These are phyloP conservation scores for Neurospora sp. DNA, from an alignment of 495 filamentous ascomycete species.

Conservation along the genomic window DNA sequence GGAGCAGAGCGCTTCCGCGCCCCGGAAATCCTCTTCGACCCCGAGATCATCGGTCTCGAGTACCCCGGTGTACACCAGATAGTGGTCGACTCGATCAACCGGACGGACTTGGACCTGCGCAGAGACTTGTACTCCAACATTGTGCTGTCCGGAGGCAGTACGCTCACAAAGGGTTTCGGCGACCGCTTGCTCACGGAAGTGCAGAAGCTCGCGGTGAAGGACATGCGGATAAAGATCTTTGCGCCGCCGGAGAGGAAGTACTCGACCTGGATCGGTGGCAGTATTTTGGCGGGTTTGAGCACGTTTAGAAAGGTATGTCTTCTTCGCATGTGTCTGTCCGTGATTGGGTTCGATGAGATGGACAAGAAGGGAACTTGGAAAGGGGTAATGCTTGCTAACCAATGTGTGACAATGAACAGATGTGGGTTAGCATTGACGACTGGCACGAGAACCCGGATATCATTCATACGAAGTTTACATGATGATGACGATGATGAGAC, in stretches of 20 bases:
- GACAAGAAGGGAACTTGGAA: background rate
- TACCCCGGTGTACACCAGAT: conserved; percentile 97
- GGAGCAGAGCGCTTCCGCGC: conserved; percentile 90
- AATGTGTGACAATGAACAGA: conserved; percentile 41
- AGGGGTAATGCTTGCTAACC: conserved; percentile 1
- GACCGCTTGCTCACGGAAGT: conserved; percentile 87
- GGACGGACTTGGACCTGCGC: conserved; percentile 94
- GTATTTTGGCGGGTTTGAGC: conserved; percentile 92
- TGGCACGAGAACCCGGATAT: conserved; percentile 99
- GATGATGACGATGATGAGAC: conserved; percentile 4
- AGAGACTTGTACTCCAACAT: conserved; percentile 94
- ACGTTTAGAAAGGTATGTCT: conserved; percentile 87
- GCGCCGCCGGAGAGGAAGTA: conserved; percentile 96
- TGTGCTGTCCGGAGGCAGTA: conserved; percentile 90
- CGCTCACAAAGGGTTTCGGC: conserved; percentile 81
- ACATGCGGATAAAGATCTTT: conserved; percentile 99
- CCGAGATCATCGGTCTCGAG: conserved; percentile 92
- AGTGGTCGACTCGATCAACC: conserved; percentile 88
- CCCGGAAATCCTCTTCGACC: conserved; percentile 95
- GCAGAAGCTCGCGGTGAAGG: conserved; percentile 85
- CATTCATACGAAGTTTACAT: conserved; percentile 95
- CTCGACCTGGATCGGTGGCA: conserved; percentile 97
- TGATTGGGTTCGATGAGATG: conserved; percentile 11
- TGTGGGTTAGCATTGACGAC: conserved; percentile 98
- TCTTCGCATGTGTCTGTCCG: conserved; percentile 2